These are phyloP conservation scores for Curvularia verruculosa DNA, from an alignment of 2,329 filamentous ascomycete genomes.

Conservation along the genomic window DNA sequence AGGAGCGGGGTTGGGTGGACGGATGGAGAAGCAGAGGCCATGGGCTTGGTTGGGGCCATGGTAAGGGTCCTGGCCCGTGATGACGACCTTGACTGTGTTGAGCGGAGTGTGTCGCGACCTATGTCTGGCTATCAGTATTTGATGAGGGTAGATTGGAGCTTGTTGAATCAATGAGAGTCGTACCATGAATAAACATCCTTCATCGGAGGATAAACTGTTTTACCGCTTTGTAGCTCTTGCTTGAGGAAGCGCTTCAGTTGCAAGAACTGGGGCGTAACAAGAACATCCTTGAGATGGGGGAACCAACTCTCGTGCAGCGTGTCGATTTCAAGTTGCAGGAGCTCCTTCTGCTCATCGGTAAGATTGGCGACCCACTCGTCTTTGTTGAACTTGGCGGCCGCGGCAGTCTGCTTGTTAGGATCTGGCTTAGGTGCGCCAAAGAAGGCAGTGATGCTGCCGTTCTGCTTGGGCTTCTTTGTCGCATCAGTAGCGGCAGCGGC, in stretches of 20 bases:
- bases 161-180: slow-evolving; percentile 25
- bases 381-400: slow-evolving; percentile 73
- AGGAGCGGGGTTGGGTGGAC: slow-evolving; percentile 83
- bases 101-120: slow-evolving; percentile 96
- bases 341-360: slow-evolving; percentile 77
- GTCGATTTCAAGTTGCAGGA: slow-evolving; percentile 88
- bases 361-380: slow-evolving; percentile 84
- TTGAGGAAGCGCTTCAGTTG: slow-evolving; percentile 86
- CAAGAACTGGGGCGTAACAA: slow-evolving; percentile 79
- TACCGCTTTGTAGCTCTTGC: slow-evolving; percentile 72
- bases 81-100: slow-evolving; percentile 85
- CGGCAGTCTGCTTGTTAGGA: slow-evolving; percentile 27
- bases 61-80: slow-evolving; percentile 96
- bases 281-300: slow-evolving; percentile 83
- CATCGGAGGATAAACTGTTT: slow-evolving; percentile 84
- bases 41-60: slow-evolving; percentile 96
- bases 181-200: slow-evolving; percentile 96
- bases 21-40: slow-evolving; percentile 93
- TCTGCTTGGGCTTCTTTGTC: slow-evolving; percentile 60
- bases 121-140: slow-evolving; percentile 9
- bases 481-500: slow-evolving; percentile 53
- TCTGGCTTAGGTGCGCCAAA: slow-evolving; percentile 69
- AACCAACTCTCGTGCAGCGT: slow-evolving; percentile 93
- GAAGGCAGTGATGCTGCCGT: slow-evolving; percentile 86
- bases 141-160: not conserved